phyloP scores from a whole-genome alignment of 202 grass and related monocot genomes.

The Carex arenaria region DNA sequence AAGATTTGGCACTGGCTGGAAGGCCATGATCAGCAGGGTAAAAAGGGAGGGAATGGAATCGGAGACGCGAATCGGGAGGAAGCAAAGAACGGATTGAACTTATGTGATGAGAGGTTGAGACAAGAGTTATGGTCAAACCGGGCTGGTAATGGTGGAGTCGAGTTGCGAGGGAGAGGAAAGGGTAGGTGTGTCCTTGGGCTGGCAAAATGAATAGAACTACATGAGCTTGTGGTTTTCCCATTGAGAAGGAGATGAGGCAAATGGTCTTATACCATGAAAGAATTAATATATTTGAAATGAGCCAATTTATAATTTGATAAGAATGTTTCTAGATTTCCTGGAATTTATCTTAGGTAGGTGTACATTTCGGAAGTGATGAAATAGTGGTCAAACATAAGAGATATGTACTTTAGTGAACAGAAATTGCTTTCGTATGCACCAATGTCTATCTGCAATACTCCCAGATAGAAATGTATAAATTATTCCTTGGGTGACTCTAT shows the following conservation, averaged over 20 bases:
- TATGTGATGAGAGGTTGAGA: constrained; percentile 41
- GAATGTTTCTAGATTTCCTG: too few relatives aligned
- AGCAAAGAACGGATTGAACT: constrained; percentile 10
- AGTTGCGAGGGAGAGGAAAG: constrained; percentile 59
- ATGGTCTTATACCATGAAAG: too few relatives aligned
- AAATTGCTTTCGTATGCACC: too few relatives aligned
- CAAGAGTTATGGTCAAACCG: constrained; percentile 27
- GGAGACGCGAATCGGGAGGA: constrained; percentile 17
- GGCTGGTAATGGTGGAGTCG: constrained; percentile 34
- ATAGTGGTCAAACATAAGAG: too few relatives aligned
- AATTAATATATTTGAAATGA: background rate
- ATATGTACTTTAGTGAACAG: too few relatives aligned
- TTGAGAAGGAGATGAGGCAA: constrained; percentile 10
- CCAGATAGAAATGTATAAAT: too few relatives aligned
- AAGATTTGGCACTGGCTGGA: constrained; percentile 34
- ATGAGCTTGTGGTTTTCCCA: constrained; percentile 20
- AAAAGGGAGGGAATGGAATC: constrained; percentile 44
- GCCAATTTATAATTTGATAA: background rate
- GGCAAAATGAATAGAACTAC: constrained; percentile 57
- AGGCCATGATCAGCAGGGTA: constrained; percentile 51
- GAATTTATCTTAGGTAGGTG: too few relatives aligned
- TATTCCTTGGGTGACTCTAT: too few relatives aligned
- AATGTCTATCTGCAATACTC: too few relatives aligned
- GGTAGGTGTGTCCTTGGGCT: constrained; percentile 49
- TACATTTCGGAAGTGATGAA: too few relatives aligned